Base-by-base conservation (phyloP, 257 asterid species). In the Jacaranda mimosifolia region DNA sequence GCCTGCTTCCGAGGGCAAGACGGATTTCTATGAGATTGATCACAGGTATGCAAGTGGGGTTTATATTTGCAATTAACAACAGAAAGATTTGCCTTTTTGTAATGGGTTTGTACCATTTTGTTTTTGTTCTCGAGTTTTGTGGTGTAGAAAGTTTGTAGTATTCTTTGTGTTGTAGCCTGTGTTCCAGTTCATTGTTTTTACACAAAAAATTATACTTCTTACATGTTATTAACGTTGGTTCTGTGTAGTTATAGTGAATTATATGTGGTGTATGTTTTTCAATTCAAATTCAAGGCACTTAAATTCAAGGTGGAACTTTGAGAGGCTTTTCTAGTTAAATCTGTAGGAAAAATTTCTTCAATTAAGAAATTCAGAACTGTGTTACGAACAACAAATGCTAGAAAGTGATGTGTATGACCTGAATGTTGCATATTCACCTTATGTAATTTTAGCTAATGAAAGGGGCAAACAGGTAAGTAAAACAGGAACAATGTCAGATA, bases 1-100 rank as follows among this genome's bases (percentile, higher is more conserved):
- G 55, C 89, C 98, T 42, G 99, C 98, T 81, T 79, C 97, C 48
- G 97, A 93, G 81, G 99, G 97, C 45, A 91, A 87, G 79, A 77
- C 81, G 5, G 98, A 91, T 45, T 95, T 95, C 83, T 95, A 88
- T 69, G 98, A 90, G 90, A 89, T 82, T 55, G 97, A 89, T 66
- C 97, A 91, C 95, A 93, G 94, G 97, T 91, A 85, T 79, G 85
- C 83, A 8, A 93, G 92, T 75, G 97, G 97, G 75, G 83, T 75
- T 76, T 91, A 93, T 81, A 73, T 89, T 49, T 92, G 96, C 96
- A 89, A 88, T 78, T 95, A 77, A 90, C 80, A 62, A 3, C 7
- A 36, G 60, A 60, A 55, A 55, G 55, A 65, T 46, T 74, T 14
- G 83, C 70, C 46, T 76, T 72, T 67, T 21, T 12, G 56, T 66